These are phyloP conservation scores for Mollisia scopiformis DNA, from an alignment of 2,329 filamentous ascomycete genomes.

Conservation along the genomic window DNA sequence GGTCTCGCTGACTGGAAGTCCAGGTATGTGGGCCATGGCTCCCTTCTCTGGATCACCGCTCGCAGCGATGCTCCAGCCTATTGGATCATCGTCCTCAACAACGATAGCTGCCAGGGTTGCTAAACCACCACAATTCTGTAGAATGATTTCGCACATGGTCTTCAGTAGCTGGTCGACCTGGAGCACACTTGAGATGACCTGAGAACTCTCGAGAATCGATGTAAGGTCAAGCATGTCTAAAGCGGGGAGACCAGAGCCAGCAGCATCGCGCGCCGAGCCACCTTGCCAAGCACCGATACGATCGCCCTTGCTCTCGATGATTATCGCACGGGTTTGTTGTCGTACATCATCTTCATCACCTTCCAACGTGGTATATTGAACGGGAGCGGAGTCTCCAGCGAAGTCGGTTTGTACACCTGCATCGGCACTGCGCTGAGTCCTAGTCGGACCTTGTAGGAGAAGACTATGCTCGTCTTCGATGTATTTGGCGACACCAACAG, in stretches of 20 bases:
- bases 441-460: conserved; percentile 64
- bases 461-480: conserved; percentile 71
- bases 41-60: conserved; percentile 73
- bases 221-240: conserved; percentile 84
- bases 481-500: conserved; percentile 67
- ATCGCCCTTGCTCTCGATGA: conserved; percentile 55
- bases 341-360: conserved; percentile 42
- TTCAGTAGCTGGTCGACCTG: conserved; percentile 75
- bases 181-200: conserved; percentile 78
- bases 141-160: conserved; percentile 80
- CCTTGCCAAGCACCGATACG: conserved; percentile 67
- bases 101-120: conserved; percentile 75
- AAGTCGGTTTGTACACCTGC: conserved; percentile 73
- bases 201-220: conserved; percentile 77
- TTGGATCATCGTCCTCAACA: conserved; percentile 64
- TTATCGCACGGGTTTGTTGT: conserved; percentile 41
- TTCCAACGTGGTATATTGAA: conserved; percentile 53
- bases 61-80: conserved; percentile 71
- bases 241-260: conserved; percentile 67
- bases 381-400: conserved; percentile 56
- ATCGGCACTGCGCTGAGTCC: conserved; percentile 62
- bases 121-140: conserved; percentile 73
- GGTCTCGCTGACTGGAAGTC: conserved; percentile 65
- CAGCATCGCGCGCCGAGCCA: conserved; percentile 56
- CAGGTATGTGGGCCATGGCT: conserved; percentile 67